Base-by-base conservation (phyloP, 495 filamentous ascomycete species). In the Penicillium robsamsonii region DNA sequence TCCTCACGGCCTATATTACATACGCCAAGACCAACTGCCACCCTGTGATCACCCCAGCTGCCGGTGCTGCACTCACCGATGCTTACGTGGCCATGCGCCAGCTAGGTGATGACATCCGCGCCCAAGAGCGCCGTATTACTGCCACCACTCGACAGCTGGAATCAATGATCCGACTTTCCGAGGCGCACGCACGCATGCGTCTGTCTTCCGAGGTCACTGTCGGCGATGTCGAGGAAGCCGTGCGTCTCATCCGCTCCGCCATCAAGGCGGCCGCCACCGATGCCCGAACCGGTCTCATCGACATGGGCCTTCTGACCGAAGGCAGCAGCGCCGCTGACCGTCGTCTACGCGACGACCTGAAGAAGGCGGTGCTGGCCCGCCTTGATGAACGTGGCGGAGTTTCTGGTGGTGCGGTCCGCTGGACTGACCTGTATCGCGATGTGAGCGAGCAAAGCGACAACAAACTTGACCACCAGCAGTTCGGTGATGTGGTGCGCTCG, bases 161-260 rank as follows among this genome's bases (percentile, higher is more conserved):
- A 72, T 92, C 87, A 33, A 97, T 97, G 88, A 97, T 98, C 69
- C 91, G 94, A 40, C 84, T 98, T 3, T 78, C 92, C 1, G 94
- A 98, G 79, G 93, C 94, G 13, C 96, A 97, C 73, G 94, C 94
- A 20, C 96, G 96, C 66, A 98, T 98, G 94, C 86, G 94, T 27
- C 80, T 98, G 10, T 86, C 89, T 0, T 61, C 74, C 0, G 79
- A 76, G 43, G 95, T 98, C 38, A 93, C 89, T 1, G 81, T 77
- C 12, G 82, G 84, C 50, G 94, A 98, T 69, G 94, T 98, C 20
- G 72, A 85, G 13, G 94, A 98, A 76, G 92, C 94, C 5, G 90
- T 96, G 12, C 86, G 94, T 11, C 78, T 98, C 51, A 98, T 97
- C 74, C 87, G 89, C 61, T 86, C 85, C 0, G 94, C 94, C n/a